Evolutionary conservation across 495 filamentous ascomycete species (phyloP), one percentile per base, ranked within the genome.

Genomic region (Hypoxylon crocopeplum): DNA sequence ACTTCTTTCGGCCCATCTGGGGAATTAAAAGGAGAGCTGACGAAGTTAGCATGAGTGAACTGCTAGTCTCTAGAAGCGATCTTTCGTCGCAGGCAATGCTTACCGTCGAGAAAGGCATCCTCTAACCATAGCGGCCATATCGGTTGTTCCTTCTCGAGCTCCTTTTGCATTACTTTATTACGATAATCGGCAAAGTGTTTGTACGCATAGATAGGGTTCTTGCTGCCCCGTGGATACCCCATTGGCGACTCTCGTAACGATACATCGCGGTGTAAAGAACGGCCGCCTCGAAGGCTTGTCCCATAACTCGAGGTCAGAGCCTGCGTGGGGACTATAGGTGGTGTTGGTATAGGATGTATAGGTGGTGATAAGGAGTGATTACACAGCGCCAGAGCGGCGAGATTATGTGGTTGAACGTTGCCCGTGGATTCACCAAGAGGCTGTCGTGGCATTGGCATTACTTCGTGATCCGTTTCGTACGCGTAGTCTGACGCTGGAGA

Each of bases 101-200:
- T 77, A 97, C 94, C 93, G 74, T 91, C 88, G 67, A 94, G 86
- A 67, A 98, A 98, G 13, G 90, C 89, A 69, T 87, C 81, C 70
- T 98, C 94, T 12, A 97, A 73, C 59, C 86, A 76, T 59, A 92
- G 86, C 4, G 92, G 88, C 93, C 93, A 98, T 61, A 88, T 78
- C 38, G 63, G 66, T 48, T 79, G 71, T 39, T 74, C 74, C 33
- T 71, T 56, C 67, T 77, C 75, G 59, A 73, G 70, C 60, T 75
- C 71, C 55, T 79, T 77, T 40, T 83, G 81, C 53, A 78, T 80
- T 69, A 91, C 88, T 56, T 86, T 84, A 44, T 81, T 81, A 58
- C 92, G 82, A 71, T 88, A 89, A 56, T 84, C 79, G 38, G 75
- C 75, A 73, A 94, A 97, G 49, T 84, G 75, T 19, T 74, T 72